These are phyloP conservation scores for Macrocystidia cucumis DNA, from an alignment of 1,284 basidiomycete species.

Conservation along the genomic window DNA sequence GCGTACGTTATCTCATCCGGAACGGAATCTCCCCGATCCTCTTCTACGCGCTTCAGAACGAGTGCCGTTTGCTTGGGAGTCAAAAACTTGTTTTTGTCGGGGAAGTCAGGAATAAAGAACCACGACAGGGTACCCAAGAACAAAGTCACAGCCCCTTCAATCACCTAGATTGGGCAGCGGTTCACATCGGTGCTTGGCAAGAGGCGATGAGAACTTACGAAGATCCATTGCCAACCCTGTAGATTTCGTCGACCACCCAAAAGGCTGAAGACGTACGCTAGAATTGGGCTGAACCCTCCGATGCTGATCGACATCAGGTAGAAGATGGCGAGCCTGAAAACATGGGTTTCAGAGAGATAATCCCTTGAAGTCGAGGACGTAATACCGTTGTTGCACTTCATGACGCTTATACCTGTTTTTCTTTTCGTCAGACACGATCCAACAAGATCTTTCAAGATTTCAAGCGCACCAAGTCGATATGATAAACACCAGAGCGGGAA, in stretches of 20 bases:
- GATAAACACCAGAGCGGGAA: conserved; percentile 31
- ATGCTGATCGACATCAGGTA: conserved; percentile 29
- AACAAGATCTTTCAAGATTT: background rate
- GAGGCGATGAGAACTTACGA: conserved; percentile 20
- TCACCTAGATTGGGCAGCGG: conserved; percentile 18
- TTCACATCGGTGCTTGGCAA: background rate
- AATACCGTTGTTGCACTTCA: conserved; percentile 37
- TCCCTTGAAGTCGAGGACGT: background rate
- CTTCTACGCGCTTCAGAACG: conserved; percentile 31
- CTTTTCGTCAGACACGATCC: conserved; percentile 1
- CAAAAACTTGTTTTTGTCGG: conserved; percentile 33
- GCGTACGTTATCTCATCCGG: conserved; percentile 27
- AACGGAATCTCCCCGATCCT: conserved; percentile 34
- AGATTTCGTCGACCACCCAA: conserved; percentile 28
- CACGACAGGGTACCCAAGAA: conserved; percentile 27
- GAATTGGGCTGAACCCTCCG: conserved; percentile 30
- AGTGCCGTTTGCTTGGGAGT: conserved; percentile 30
- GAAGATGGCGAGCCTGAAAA: conserved; percentile 27
- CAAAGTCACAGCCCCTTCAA: conserved; percentile 31
- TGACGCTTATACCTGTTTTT: conserved; percentile 33
- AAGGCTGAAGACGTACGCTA: conserved; percentile 30
- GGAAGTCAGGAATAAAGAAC: conserved; percentile 32
- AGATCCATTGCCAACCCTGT: conserved; percentile 38
- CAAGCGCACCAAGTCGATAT: conserved; percentile 30
- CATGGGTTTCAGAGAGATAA: conserved; percentile 1